Conservation (phyloP, 495 filamentous ascomycete species). For the Aspergillus sparsus region DNA sequence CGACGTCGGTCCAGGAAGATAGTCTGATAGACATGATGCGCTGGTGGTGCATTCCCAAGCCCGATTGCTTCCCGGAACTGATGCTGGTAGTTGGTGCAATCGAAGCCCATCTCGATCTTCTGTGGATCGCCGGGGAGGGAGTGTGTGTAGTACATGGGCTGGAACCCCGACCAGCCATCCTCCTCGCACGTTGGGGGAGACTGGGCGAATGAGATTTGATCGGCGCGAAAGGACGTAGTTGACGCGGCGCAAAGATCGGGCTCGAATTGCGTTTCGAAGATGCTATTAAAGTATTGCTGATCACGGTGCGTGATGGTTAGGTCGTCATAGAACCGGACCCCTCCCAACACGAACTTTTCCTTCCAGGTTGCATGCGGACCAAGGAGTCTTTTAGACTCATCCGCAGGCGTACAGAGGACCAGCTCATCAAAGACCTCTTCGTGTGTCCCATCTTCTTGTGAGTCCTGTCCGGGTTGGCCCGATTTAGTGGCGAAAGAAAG, state of each 20-base stretch:
- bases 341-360: slow-evolving; percentile 68
- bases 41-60: slow-evolving; percentile 38
- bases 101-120: slow-evolving; percentile 86
- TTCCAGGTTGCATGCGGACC: slow-evolving; percentile 60
- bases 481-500: slow-evolving; percentile 11
- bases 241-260: slow-evolving; percentile 51
- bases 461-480: background rate
- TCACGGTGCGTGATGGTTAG: slow-evolving; percentile 83
- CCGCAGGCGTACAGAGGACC: slow-evolving; percentile 68
- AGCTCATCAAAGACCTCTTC: slow-evolving; percentile 67
- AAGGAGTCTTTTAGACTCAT: slow-evolving; percentile 69
- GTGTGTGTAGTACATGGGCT: slow-evolving; percentile 83
- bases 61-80: slow-evolving; percentile 65
- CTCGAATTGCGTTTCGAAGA: slow-evolving; percentile 73
- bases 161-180: slow-evolving; percentile 54
- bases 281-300: slow-evolving; percentile 67
- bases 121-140: slow-evolving; percentile 60
- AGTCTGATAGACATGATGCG: slow-evolving; percentile 77
- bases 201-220: slow-evolving; percentile 56
- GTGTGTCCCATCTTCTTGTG: slow-evolving; percentile 4
- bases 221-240: slow-evolving; percentile 46
- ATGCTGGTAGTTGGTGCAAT: slow-evolving; percentile 81
- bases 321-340: slow-evolving; percentile 78
- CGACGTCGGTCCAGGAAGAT: slow-evolving; percentile 77
- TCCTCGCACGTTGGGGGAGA: slow-evolving; percentile 36